These are phyloP conservation scores for Auxenochlorella protothecoides DNA, from an alignment of 139 green algal genomes.

Conservation along the genomic window DNA sequence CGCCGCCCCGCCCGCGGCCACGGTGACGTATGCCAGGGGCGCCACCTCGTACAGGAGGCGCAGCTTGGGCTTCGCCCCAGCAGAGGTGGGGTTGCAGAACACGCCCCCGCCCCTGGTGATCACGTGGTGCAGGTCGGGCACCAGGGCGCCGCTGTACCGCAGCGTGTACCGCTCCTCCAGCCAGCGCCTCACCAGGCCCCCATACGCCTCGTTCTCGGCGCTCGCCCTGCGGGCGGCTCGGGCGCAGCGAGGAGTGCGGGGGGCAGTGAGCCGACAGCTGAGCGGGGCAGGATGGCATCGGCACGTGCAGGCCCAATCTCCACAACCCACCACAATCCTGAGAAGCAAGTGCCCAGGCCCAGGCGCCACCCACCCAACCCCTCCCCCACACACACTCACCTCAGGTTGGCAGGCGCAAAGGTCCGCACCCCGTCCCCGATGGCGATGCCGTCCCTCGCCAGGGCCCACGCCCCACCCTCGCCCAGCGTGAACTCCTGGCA, in stretches of 20 bases:
- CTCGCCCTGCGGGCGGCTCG: constrained; percentile 10
- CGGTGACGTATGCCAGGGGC: constrained; percentile 59
- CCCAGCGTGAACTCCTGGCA: constrained; percentile 1
- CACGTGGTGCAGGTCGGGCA: constrained; percentile 81
- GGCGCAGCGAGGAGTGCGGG: no score
- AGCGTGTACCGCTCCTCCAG: constrained; percentile 43
- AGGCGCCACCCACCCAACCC: neutral
- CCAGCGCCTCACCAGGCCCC: constrained; percentile 45
- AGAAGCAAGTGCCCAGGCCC: no score
- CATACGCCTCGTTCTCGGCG: constrained; percentile 42
- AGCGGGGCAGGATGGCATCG: no score
- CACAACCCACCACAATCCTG: no score
- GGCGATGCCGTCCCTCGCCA: constrained; percentile 13
- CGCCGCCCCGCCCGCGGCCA: constrained; percentile 60
- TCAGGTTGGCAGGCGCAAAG: constrained; percentile 72
- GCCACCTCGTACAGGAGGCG: constrained; percentile 73
- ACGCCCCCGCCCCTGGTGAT: constrained; percentile 70
- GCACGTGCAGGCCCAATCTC: no score
- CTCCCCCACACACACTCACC: constrained; percentile 6
- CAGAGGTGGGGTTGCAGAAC: constrained; percentile 66
- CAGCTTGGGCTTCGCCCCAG: constrained; percentile 59
- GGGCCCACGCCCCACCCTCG: constrained; percentile 17
- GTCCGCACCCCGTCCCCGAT: constrained; percentile 21
- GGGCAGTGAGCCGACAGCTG: no score
- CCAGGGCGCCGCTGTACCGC: constrained; percentile 63